Evolutionary conservation across 2,329 filamentous ascomycete genomes (phyloP), one percentile per base, ranked within the genome.

Genomic region (Alternaria viburni): DNA sequence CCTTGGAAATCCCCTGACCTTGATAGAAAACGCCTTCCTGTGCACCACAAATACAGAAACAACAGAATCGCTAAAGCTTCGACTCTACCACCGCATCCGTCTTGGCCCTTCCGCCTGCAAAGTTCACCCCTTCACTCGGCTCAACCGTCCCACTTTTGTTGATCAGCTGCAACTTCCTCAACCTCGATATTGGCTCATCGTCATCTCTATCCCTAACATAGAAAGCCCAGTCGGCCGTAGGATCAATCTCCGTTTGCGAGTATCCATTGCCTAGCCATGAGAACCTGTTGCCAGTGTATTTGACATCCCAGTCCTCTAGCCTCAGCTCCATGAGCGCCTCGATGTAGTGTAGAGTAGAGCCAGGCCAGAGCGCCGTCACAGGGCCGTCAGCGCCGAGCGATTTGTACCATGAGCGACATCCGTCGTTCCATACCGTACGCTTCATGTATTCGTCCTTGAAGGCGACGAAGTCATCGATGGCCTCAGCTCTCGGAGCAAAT

Each of bases 381-480:
- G 71, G 73, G 0, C 79, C 81, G n/a, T 80, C 74, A 0, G 75
- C 62, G 2, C 71, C 66, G 19, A 64, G 63, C 7, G 68, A 67
- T 63, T 79, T 79, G 71, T 82, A 83, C 82, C 82, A 86, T 0
- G 77, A 81, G 23, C 77, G 80, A 65, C 83, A 86, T 1, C 77
- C 69, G 54, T 82, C 82, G 17, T 80, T 71, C 80, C 82, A 86
- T 1, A 85, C 83, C 0, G 83, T 82, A 21, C 70, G 75, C 59
- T 79, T 71, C 79, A 86, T 83, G 72, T 83, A 84, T 10, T 72
- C 65, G 59, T 84, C 81, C 45, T 82, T 82, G 74, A 82, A 80
- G 5, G 77, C 76, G 60, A 84, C 80, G 72, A 88, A 88, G 64
- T 87, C 86, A 11, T 76, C 73, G 8, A 87, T 82, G 3, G 73